These are phyloP conservation scores for Backusella psychrophila DNA, from an alignment of 192 early-diverging fungal genomes.

Conservation along the genomic window DNA sequence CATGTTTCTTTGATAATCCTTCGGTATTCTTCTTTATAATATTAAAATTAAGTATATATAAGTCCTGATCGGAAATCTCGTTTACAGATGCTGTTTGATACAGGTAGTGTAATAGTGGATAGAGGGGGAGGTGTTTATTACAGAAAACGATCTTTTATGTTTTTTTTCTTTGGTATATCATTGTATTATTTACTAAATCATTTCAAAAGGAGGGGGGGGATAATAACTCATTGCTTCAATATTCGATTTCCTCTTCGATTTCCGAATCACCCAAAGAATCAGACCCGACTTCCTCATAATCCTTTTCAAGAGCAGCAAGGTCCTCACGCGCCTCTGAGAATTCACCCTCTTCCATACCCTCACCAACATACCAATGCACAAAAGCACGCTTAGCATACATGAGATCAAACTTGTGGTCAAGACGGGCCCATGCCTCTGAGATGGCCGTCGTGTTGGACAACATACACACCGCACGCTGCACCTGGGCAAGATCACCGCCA, in stretches of 20 bases:
- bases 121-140: too few species aligned
- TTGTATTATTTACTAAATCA: too few species aligned
- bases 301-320: conserved; percentile 99
- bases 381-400: conserved; percentile 99
- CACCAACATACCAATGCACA: conserved; percentile 99
- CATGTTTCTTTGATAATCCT: too few species aligned
- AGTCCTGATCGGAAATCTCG: too few species aligned
- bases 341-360: conserved; percentile 99
- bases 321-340: conserved; percentile 99
- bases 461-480: conserved; percentile 94
- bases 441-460: conserved; percentile 99
- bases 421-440: conserved; percentile 97
- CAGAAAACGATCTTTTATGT: too few species aligned
- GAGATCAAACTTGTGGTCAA: conserved; percentile 99
- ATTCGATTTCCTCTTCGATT: conserved; percentile 53
- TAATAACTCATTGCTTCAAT: neutral
- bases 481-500: conserved; percentile 92
- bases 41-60: too few species aligned
- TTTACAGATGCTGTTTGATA: too few species aligned
- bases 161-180: too few species aligned
- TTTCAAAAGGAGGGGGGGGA: too few species aligned
- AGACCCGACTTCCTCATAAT: conserved; percentile 99
- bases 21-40: too few species aligned
- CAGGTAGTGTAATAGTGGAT: too few species aligned
- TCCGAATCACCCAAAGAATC: conserved; percentile 89